Conservation (phyloP, 1,284 basidiomycete species). For the Ustilago loliicola region DNA sequence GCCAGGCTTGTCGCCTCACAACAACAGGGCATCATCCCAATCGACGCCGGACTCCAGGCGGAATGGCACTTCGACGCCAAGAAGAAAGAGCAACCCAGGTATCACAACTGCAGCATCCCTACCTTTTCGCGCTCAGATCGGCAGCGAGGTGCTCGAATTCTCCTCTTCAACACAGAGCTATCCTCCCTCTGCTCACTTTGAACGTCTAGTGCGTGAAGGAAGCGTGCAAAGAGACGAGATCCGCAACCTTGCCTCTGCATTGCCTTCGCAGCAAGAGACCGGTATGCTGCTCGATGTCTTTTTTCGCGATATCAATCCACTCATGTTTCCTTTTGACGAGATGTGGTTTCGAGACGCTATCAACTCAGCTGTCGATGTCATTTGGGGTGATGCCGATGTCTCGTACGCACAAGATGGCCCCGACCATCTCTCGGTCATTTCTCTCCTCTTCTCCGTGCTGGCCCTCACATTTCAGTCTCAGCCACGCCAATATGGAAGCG, state of each 20-base stretch:
- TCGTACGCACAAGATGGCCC: constrained; percentile 21
- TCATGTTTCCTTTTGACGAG: constrained; percentile 44
- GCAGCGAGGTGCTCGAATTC: constrained; percentile 30
- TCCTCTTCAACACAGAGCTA: constrained; percentile 25
- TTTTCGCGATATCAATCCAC: constrained; percentile 39
- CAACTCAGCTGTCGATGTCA: constrained; percentile 20
- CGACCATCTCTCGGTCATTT: constrained; percentile 26
- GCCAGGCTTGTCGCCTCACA: not conserved
- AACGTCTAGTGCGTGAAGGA: constrained; percentile 30
- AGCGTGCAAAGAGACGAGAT: constrained; percentile 14
- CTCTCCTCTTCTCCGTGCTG: constrained; percentile 18
- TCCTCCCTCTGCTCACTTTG: constrained; percentile 31
- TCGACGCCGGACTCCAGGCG: not conserved
- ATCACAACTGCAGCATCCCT: constrained; percentile 30
- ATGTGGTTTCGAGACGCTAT: constrained; percentile 33
- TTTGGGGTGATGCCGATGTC: constrained; percentile 20
- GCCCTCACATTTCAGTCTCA: constrained; percentile 20
- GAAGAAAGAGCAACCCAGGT: constrained; percentile 25
- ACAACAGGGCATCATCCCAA: not conserved
- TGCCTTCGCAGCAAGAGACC: constrained; percentile 23
- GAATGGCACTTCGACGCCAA: constrained; percentile 5
- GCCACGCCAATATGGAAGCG: constrained; percentile 13
- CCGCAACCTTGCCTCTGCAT: constrained; percentile 5
- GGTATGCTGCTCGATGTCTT: constrained; percentile 21
- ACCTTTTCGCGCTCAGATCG: constrained; percentile 26